phyloP scores from a whole-genome alignment of 495 filamentous ascomycete species.

The Podospora sp. region DNA sequence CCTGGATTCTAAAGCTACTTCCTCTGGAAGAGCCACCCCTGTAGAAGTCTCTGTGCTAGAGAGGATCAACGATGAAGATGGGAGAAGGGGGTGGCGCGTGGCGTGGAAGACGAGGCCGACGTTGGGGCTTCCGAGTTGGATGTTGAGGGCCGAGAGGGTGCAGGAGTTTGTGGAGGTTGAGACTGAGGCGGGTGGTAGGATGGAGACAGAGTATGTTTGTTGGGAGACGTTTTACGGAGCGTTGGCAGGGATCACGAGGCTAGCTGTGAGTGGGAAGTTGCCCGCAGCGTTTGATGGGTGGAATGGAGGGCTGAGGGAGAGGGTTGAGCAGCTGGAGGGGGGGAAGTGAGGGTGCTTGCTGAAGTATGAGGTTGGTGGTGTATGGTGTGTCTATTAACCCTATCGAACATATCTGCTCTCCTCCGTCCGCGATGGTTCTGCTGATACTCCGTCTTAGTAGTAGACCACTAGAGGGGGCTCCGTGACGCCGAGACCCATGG shows the following conservation, averaged over 20 bases:
- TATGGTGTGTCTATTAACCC: background rate
- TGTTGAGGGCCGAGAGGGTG: slow-evolving; percentile 42
- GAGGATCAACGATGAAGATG: slow-evolving; percentile 23
- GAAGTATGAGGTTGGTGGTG: no score
- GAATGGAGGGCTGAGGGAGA: slow-evolving; percentile 37
- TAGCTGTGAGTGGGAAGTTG: slow-evolving; percentile 28
- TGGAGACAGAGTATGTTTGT: slow-evolving; percentile 32
- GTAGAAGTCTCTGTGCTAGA: slow-evolving; percentile 38
- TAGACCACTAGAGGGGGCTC: slow-evolving; percentile 54
- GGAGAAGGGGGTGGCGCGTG: slow-evolving; percentile 34
- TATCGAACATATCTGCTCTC: background rate
- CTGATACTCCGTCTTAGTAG: slow-evolving; percentile 22
- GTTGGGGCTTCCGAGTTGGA: slow-evolving; percentile 25
- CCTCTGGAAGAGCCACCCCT: slow-evolving; percentile 15
- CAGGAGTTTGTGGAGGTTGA: slow-evolving; percentile 40
- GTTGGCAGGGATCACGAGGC: slow-evolving; percentile 32
- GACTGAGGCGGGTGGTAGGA: no score
- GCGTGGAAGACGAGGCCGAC: slow-evolving; percentile 32
- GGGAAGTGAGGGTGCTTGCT: background rate
- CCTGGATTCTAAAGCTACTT: slow-evolving; percentile 24
- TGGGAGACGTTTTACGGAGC: slow-evolving; percentile 48
- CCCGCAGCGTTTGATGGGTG: slow-evolving; percentile 35
- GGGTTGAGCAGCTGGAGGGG: slow-evolving; percentile 27
- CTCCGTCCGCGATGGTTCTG: background rate
- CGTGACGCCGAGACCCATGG: slow-evolving; percentile 38